Conservation (phyloP, 805 yeast genomes). For the Teunomyces stri region DNA sequence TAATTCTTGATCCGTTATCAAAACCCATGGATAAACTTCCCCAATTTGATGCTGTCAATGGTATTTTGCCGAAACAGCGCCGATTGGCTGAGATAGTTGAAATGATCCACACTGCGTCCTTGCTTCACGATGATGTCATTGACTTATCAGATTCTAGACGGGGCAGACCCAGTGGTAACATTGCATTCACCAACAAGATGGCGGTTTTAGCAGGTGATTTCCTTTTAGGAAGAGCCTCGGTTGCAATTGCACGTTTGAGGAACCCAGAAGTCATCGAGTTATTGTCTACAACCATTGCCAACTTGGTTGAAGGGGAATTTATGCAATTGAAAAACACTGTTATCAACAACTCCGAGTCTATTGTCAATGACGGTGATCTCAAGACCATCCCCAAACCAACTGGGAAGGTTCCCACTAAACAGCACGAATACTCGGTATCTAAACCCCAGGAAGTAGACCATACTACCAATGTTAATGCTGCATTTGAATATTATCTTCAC, state of each 20-base stretch:
- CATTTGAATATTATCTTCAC: constrained; percentile 92
- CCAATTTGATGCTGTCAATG: constrained; percentile 54
- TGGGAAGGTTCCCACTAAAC: constrained; percentile 59
- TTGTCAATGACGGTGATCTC: constrained; percentile 48
- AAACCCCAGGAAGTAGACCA: constrained; percentile 49
- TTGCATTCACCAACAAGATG: constrained; percentile 95
- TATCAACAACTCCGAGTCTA: constrained; percentile 44
- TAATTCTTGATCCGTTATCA: constrained; percentile 77
- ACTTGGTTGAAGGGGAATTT: constrained; percentile 96
- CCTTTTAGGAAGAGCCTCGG: constrained; percentile 92
- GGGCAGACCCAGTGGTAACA: constrained; percentile 87
- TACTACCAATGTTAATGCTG: constrained; percentile 69
- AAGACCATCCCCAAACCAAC: constrained; percentile 54
- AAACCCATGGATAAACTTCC: constrained; percentile 75
- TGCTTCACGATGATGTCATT: constrained; percentile 95
- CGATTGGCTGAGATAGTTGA: constrained; percentile 96
- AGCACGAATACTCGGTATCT: constrained; percentile 55
- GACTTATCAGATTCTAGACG: constrained; percentile 87
- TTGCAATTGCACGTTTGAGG: constrained; percentile 85
- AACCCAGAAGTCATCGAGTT: constrained; percentile 97
- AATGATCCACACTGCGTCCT: constrained; percentile 96
- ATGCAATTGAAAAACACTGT: constrained; percentile 97
- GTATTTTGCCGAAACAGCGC: constrained; percentile 91
- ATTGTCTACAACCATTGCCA: constrained; percentile 93
- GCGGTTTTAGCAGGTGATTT: constrained; percentile 97